Evolutionary conservation across 768 basidiomycete genomes (phyloP).

Genomic region (Phlebiopsis flavidoalba): DNA sequence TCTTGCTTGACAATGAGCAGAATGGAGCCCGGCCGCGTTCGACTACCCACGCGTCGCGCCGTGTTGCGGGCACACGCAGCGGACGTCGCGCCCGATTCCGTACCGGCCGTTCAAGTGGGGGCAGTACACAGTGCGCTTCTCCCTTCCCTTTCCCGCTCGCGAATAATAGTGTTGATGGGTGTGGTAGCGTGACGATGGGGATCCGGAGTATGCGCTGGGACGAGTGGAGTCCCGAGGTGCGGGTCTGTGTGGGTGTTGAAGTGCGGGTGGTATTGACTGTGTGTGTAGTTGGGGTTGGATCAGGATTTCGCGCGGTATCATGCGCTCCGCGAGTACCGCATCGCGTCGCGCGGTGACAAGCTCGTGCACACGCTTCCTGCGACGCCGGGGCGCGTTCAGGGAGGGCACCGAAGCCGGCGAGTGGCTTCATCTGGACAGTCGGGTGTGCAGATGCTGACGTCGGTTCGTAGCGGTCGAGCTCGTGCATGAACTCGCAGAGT

Average conservation of each 20-base stretch:
- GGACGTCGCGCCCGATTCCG: constrained; percentile 49
- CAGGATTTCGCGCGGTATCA: constrained; percentile 50
- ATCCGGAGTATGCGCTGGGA: constrained; percentile 63
- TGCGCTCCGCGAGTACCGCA: constrained; percentile 51
- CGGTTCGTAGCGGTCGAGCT: constrained; percentile 51
- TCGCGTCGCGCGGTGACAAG: constrained; percentile 43
- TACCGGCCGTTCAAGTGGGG: constrained; percentile 66
- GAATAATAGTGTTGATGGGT: neutral
- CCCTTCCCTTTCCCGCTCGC: neutral
- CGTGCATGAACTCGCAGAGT: constrained; percentile 64
- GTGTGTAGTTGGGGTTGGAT: constrained; percentile 59
- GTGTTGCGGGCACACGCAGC: constrained; percentile 32
- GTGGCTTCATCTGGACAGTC: neutral
- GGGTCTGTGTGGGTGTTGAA: too few relatives aligned
- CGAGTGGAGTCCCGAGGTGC: constrained; percentile 73
- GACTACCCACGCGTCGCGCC: constrained; percentile 46
- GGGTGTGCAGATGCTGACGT: neutral
- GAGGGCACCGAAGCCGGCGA: constrained; percentile 28
- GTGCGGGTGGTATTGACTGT: too few relatives aligned
- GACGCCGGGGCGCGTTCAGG: constrained; percentile 31
- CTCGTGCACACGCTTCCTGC: constrained; percentile 46
- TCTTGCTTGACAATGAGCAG: constrained; percentile 26
- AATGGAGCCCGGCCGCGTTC: constrained; percentile 49
- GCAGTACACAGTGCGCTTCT: constrained; percentile 50
- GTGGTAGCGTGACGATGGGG: constrained; percentile 62